Evolutionary conservation across 805 yeast species (phyloP), one percentile per base, ranked within the genome.

Genomic region (Kodamaea laetipori): DNA sequence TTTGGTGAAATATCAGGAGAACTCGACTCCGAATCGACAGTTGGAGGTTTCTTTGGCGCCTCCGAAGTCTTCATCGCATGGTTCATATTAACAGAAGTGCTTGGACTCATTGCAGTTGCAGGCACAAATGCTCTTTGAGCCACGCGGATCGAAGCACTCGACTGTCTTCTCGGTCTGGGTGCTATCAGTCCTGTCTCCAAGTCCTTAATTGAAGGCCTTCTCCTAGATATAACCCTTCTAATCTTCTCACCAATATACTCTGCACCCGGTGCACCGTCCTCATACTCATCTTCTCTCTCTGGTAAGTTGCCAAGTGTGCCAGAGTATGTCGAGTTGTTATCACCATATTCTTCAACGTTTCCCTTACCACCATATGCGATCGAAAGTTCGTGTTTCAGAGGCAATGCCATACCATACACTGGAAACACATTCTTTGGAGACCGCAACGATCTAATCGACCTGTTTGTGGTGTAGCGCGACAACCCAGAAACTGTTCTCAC

Each of bases 351-450:
- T 9, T 24, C 42, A 2, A 19, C 15, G 17, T 30, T 30, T 17
- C 44, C 26, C 4, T 24, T 8, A 6, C 25, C 28, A 9, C 60
- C 60, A 5, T 57, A 52, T 3, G 88, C 88, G 42, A 85, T 80
- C 0, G 82, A 69, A 35, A 64, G 65, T 52, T 85, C 90, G 42
- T 76, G 66, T 19, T 61, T 63, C 32, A 77, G 58, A 2, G 92
- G 85, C 8, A 69, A 71, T 1, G 87, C 90, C 92, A 86, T 84
- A 1, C 87, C 92, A 52, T 71, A 71, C 2, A 86, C 90, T 0
- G 95, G 94, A 63, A 85, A 86, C 1, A 85, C 90, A 47, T 88
- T 88, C 18, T 78, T 78, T 3, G 92, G 95, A 1, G 90, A 45
- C 23, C 30, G 28, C 21, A 15, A 12, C 7, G 31, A 32, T 15